Evolutionary conservation across 345 rosid species (phyloP).

Genomic region (Salix koriyanagi): DNA sequence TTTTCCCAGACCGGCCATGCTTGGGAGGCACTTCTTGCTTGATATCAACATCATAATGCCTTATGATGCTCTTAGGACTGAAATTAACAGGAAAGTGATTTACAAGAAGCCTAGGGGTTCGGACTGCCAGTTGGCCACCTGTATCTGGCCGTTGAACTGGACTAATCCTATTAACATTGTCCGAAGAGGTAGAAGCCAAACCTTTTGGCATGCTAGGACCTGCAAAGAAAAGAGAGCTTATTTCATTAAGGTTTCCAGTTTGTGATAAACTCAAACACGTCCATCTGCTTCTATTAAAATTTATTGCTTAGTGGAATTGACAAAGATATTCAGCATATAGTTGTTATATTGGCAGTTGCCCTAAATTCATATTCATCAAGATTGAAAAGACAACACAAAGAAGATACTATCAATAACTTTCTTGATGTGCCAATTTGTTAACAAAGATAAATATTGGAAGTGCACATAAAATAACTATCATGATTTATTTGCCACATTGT

Average conservation of each 20-base stretch:
- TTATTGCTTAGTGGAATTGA: not conserved
- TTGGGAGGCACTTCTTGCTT: slow-evolving; percentile 30
- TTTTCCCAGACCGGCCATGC: slow-evolving; percentile 32
- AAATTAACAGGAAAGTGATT: slow-evolving; percentile 64
- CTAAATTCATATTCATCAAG: not conserved
- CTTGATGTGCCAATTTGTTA: not conserved
- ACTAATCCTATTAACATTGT: not conserved
- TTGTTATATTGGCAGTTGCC: not conserved
- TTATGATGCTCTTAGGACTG: slow-evolving; percentile 40
- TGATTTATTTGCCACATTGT: not conserved
- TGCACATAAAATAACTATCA: not conserved
- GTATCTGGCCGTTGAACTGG: slow-evolving; percentile 61
- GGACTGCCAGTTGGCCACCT: slow-evolving; percentile 51
- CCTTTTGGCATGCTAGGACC: slow-evolving; percentile 18
- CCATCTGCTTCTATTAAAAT: not conserved
- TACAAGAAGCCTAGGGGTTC: slow-evolving; percentile 39
- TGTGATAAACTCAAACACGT: not conserved
- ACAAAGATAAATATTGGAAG: not conserved
- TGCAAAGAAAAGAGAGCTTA: not conserved
- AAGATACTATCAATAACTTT: not conserved
- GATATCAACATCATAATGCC: slow-evolving; percentile 65
- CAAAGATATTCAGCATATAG: not conserved
- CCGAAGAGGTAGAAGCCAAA: slow-evolving; percentile 2
- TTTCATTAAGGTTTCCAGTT: not conserved
- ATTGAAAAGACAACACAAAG: not conserved